Base-by-base conservation (phyloP, 805 yeast species). In the Suhomyces tanzawaensis region DNA sequence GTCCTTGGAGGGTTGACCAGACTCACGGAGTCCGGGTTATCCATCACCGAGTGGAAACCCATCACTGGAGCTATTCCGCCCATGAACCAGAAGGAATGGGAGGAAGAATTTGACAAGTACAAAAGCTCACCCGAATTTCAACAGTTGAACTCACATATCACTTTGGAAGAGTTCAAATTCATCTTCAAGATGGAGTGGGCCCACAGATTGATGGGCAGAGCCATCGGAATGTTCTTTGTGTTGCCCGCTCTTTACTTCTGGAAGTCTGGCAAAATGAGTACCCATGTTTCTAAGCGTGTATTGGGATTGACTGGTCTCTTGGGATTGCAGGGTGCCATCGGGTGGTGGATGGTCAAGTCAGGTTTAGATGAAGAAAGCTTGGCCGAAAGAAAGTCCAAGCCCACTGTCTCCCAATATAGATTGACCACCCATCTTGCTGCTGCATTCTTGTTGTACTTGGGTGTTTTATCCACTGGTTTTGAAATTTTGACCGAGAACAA, bases 281-380 rank as follows among this genome's bases (percentile, higher is more conserved):
- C 77, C 3, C 80, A 79, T 41, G 82, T 85, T 3, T 81, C 86
- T 34, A 68, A 69, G 40, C 74, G 87, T 48, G 68, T 93, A 12
- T 61, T 85, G 15, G 86, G 86, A 2, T 75, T 93, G 32, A 76
- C 95, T 29, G 79, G 74, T 0, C 66, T 93, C 36, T 72, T 93
- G 41, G 99, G 96, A 8, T 66, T 93, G 33, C 99, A 93, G 69
- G 99, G 99, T 37, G 85, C 82, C 37, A 83, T 93, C 48, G 99
- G 99, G 22, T 93, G 99, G 99, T 93, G 99, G 99, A 93, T 93
- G 99, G 99, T 93, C 36, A 81, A 85, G 53, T 87, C 96, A 7
- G 99, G 99, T 21, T 72, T 93, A 39, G 95, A 89, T 57, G 84
- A 83, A 53, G 74, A 82, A 30, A 83, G 83, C 54, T 68, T 93